Evolutionary conservation across 176 grass and related monocot species (phyloP), one percentile per base, ranked within the genome.

Genomic region (Bothriochloa decipiens): DNA sequence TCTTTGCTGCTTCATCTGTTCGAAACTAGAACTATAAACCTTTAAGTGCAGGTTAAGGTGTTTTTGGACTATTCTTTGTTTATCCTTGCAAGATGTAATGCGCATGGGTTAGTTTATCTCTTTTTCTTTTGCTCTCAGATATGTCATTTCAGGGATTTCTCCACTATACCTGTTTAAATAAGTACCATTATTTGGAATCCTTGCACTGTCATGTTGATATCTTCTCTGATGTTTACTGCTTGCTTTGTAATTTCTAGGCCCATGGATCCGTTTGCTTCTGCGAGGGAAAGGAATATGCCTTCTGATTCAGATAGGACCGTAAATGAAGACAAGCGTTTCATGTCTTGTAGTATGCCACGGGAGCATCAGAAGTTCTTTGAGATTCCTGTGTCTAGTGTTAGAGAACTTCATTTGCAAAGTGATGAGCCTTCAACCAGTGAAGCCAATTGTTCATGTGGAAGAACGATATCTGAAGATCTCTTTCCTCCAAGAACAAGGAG

Each of bases 401-500:
- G 76, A 82, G 93, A 91, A 55, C 85, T 78, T 61, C 73, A 91
- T 80, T 26, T 83, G 18, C 72, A 90, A 11, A 60, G 50, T 16
- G 85, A 77, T 37, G 93, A 92, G 42, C 87, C 80, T 80, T 85
- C 87, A 36, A 83, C 68, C 37, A 83, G 73, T 57, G 89, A 87
- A 87, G 46, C 64, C 67, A 85, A 70, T 28, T 86, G 60, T 68
- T 90, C 81, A 46, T 65, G 72, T 42, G 79, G 77, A 57, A 89
- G 87, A 82, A 86, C 37, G 73, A 86, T 87, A 36, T 82, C 85
- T 81, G 93, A 94, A 70, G 89, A 87, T 53, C 55, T 86, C n/a
- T 89, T 94, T 70, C 78, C 71, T 85, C 36, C 81, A 84, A 94
- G 78, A 83, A 76, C 90, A 1, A 88, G 88, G 79, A 91, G 84